Evolutionary conservation across 768 basidiomycete species (phyloP).

Genomic region (Lactarius pseudohatsudake): DNA sequence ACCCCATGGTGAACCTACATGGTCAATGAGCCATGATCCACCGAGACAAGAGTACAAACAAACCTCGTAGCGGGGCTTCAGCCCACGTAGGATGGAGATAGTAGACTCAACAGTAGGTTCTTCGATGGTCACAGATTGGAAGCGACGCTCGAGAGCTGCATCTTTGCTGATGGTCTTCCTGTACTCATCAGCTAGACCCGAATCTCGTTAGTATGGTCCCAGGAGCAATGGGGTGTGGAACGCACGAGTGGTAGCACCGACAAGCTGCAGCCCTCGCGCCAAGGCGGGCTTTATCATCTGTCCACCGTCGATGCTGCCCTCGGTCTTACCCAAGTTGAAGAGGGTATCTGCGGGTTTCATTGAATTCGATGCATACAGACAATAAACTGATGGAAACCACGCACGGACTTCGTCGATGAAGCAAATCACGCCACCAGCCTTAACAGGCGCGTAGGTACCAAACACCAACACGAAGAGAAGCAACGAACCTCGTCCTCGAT

Average conservation of each 20-base stretch:
- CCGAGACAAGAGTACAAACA: not conserved
- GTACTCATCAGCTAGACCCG: slow-evolving; percentile 71
- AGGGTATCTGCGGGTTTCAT: slow-evolving; percentile 52
- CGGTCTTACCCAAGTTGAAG: slow-evolving; percentile 87
- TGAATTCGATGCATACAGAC: not conserved
- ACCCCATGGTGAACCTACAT: slow-evolving; percentile 77
- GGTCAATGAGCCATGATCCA: not conserved
- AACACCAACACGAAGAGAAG: slow-evolving; percentile 33
- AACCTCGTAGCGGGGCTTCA: slow-evolving; percentile 79
- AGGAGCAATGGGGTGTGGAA: slow-evolving; percentile 20
- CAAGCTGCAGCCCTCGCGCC: slow-evolving; percentile 82
- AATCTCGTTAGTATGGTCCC: not conserved
- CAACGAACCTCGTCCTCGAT: slow-evolving; percentile 74
- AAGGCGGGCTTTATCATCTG: slow-evolving; percentile 93
- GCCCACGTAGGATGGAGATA: slow-evolving; percentile 82
- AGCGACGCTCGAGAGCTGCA: slow-evolving; percentile 85
- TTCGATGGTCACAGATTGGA: slow-evolving; percentile 86
- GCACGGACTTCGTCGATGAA: slow-evolving; percentile 94
- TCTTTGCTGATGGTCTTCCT: slow-evolving; percentile 91
- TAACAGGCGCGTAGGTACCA: not conserved
- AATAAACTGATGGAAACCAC: slow-evolving; percentile 35
- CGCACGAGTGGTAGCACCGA: slow-evolving; percentile 88
- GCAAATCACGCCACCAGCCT: slow-evolving; percentile 80
- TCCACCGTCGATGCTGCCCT: slow-evolving; percentile 89
- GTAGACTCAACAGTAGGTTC: slow-evolving; percentile 86